Evolutionary conservation across 192 early-diverging fungal genomes (phyloP), one percentile per base, ranked within the genome.

Genomic region (Allomyces javanicus): DNA sequence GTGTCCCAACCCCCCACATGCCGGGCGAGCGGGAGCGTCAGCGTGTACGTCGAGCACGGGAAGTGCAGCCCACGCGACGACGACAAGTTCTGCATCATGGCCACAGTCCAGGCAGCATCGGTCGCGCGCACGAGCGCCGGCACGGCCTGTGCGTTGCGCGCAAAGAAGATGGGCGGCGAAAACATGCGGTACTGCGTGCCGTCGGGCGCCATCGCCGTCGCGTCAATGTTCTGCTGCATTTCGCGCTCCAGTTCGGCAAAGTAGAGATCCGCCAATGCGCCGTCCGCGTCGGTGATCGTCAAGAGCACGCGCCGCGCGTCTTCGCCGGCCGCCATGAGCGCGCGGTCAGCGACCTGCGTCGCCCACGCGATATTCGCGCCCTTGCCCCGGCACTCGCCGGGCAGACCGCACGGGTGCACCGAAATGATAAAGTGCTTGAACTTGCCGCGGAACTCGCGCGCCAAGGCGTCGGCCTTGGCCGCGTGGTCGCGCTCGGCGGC

Each of bases 1-100:
- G 83, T 77, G 71, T 89, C 88, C 88, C 88, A 89, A 69, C 85
- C 88, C 50, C 81, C 79, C 62, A 89, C 86, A 44, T 77, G 62
- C 33, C 83, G 73, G 27, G 82, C 85, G 19, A 89, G 74, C 50
- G 86, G 80, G 85, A 89, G 84, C 10, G 81, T 83, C 55, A 89
- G 70, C 67, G 81, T 81, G 72, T 89, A 89, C 23, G 81, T 86
- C 5, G 88, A 88, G 71, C 88, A 89, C 45, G 88, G 88, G 64
- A 88, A 79, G 26, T 82, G 76, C 68, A 87, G 64, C 10, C 76
- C 78, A n/a, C 73, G 67, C 26, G 78, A 72, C 23, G 82, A 86
- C 25, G 71, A 73, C 27, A 89, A 72, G 76, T 86, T 89, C 62
- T 83, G 85, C 71, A 87, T 87, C 26, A 87, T 81, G 72, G 82